A percentile compares a stretch with the other conserved stretches of the same genome.
Evolutionary conservation across 176 grass and related monocot species (phyloP).

Genomic region (Oryza nivara): DNA sequence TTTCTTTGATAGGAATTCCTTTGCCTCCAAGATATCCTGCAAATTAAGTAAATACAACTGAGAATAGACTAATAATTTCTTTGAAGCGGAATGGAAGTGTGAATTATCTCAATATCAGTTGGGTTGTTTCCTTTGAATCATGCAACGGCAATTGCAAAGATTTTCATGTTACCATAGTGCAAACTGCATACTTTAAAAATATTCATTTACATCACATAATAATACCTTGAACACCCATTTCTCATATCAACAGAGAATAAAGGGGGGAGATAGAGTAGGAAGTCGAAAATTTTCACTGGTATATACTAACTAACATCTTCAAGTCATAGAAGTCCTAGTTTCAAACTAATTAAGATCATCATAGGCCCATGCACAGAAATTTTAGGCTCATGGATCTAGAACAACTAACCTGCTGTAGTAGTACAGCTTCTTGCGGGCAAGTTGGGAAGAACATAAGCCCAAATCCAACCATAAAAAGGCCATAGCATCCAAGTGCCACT

Average conservation of each 20-base stretch:
- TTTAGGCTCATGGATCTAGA: background rate
- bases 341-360: background rate
- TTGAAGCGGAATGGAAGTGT: background rate
- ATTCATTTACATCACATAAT: background rate
- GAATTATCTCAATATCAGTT: background rate
- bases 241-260: background rate
- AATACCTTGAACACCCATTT: background rate
- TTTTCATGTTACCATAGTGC: background rate
- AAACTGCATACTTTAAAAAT: background rate
- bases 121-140: background rate
- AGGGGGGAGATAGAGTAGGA: no score
- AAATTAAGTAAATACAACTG: background rate
- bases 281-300: background rate
- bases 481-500: constrained; percentile 83
- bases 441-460: constrained; percentile 95
- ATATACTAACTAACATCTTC: background rate
- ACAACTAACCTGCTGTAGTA: constrained; percentile 76
- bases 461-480: constrained; percentile 90
- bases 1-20: constrained; percentile 69
- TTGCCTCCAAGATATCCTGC: constrained; percentile 81
- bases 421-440: constrained; percentile 78
- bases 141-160: no score
- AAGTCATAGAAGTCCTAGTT: constrained; percentile 1
- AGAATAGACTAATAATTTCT: background rate
- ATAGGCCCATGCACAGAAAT: background rate